Evolutionary conservation across 345 rosid genomes (phyloP), one percentile per base, ranked within the genome.

Genomic region (Camelina neglecta): DNA sequence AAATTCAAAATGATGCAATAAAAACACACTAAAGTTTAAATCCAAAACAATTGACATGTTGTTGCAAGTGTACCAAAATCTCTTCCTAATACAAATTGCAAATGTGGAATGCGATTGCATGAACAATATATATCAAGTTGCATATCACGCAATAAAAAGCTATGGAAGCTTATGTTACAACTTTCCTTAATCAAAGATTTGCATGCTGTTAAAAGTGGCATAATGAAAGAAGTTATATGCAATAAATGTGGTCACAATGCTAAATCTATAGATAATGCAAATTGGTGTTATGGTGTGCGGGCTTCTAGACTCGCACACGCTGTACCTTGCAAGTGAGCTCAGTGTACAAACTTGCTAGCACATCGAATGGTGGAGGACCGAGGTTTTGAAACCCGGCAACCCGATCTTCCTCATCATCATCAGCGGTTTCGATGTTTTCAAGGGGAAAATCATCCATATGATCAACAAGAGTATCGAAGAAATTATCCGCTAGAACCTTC

Each of bases 341-440:
- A 16, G 86, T 74, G 4, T 87, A 55, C 24, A 86, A 76, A 61
- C 80, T 79, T 0, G 85, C 71, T 71, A 89, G 74, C n/a, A 85
- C 76, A 81, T 74, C 81, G 9, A 86, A 65, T 15, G 97, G 84
- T 4, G 96, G 93, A 26, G 93, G 89, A 60, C 85, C 87, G n/a
- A 94, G 83, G 73, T 73, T 68, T 66, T 85, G 82, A 75, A 94
- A 90, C 26, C 79, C 75, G 15, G 86, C 79, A 71, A 77, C 85
- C 98, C 93, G 88, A 73, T 89, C 93, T 57, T 81, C 88, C 2
- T 64, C 80, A 2, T 41, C 84, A 29, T 29, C 31, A 67, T 80
- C 64, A 15, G 71, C 66, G 3, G 74, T 72, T 45, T 85, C 96
- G 13, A 84, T 78, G 65, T 86, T 92, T 79, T 92, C 96, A 60